Conservation (phyloP, 495 filamentous ascomycete genomes). For the Jackrogersella minutella region DNA sequence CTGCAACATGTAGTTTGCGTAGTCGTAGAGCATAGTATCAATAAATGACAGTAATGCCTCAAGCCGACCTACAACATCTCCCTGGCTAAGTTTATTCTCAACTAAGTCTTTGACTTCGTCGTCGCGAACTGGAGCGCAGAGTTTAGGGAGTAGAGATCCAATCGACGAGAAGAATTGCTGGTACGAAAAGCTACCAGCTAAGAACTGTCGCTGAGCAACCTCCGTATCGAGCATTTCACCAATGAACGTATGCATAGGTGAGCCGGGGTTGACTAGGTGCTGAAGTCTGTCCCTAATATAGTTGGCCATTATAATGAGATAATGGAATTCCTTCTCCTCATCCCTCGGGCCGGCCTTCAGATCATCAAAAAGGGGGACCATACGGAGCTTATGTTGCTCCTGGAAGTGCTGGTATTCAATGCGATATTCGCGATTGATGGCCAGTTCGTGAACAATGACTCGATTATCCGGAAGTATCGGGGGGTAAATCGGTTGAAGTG, state of each 20-base stretch:
- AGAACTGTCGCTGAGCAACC: conserved; percentile 77
- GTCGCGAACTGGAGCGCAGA: conserved; percentile 92
- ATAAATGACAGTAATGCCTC: conserved; percentile 85
- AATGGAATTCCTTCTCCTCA: conserved; percentile 69
- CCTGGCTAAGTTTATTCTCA: conserved; percentile 70
- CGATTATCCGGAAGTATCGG: conserved; percentile 82
- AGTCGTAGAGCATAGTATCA: conserved; percentile 91
- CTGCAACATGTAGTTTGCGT: conserved; percentile 91
- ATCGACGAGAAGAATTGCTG: conserved; percentile 93
- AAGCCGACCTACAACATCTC: conserved; percentile 83
- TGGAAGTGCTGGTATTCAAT: conserved; percentile 60
- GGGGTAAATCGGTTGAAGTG: conserved; percentile 47
- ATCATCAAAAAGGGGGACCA: conserved; percentile 73
- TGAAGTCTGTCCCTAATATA: conserved; percentile 84
- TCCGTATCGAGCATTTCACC: conserved; percentile 85
- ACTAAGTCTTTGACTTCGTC: conserved; percentile 80
- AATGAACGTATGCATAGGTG: conserved; percentile 83
- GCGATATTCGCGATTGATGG: conserved; percentile 85
- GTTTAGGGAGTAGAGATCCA: conserved; percentile 84
- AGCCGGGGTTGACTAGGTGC: conserved; percentile 78
- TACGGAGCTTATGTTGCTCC: conserved; percentile 57
- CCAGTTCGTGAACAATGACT: conserved; percentile 85
- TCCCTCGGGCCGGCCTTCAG: conserved; percentile 79
- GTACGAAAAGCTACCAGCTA: conserved; percentile 87
- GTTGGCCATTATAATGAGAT: conserved; percentile 81